A percentile compares a stretch with the other conserved stretches of the same genome.
phyloP scores from a whole-genome alignment of 1,139 yeast species.

The Candida gigantensis region DNA sequence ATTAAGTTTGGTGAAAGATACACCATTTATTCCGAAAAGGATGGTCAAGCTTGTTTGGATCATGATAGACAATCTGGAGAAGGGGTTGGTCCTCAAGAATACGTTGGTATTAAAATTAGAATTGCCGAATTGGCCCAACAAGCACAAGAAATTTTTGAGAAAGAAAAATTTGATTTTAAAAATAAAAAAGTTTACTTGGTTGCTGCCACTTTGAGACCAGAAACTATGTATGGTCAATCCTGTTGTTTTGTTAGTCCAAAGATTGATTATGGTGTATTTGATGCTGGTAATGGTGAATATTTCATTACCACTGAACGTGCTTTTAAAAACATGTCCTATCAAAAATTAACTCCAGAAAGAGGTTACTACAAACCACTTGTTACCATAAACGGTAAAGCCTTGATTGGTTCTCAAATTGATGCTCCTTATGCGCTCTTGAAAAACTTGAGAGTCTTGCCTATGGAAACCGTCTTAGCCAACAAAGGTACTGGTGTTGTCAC shows the following conservation, averaged over 20 bases:
- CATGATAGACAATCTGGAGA: conserved; percentile 98
- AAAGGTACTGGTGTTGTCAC: conserved; percentile 99
- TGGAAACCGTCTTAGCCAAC: conserved; percentile 93
- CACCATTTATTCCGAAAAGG: conserved; percentile 95
- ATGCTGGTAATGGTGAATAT: conserved; percentile 76
- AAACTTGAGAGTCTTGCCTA: conserved; percentile 84
- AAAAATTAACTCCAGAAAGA: conserved; percentile 86
- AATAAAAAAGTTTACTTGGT: conserved; percentile 75
- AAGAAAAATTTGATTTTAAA: conserved; percentile 39
- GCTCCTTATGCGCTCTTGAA: conserved; percentile 81
- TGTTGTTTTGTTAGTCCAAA: conserved; percentile 98
- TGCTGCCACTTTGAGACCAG: conserved; percentile 98
- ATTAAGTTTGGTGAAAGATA: conserved; percentile 98
- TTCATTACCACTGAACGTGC: conserved; percentile 93
- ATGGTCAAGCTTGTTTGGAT: conserved; percentile 99
- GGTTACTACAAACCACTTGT: conserved; percentile 70
- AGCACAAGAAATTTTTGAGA: conserved; percentile 52
- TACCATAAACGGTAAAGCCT: conserved; percentile 64
- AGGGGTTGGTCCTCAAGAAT: conserved; percentile 96
- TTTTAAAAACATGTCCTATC: conserved; percentile 97
- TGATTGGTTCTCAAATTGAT: conserved; percentile 82
- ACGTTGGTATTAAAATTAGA: conserved; percentile 86
- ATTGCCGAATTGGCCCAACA: conserved; percentile 61
- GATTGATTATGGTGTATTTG: conserved; percentile 87
- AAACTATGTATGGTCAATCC: conserved; percentile 98